Percentiles rank a stretch among this genome's conserved stretches.
These are phyloP conservation scores for Ogataea naganishii DNA, from an alignment of 805 yeast genomes.

Conservation along the genomic window DNA sequence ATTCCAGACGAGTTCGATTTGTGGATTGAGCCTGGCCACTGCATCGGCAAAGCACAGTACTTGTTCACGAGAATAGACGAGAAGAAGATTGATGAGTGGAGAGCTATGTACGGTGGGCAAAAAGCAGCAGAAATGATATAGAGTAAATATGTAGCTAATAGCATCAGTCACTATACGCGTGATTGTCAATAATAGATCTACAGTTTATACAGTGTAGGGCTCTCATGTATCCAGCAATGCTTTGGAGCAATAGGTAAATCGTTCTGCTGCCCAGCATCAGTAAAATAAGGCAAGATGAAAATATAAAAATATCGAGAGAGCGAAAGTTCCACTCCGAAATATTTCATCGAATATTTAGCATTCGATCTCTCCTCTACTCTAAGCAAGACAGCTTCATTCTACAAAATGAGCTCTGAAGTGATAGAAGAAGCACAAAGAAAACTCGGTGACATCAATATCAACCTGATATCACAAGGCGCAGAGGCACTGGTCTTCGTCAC, in stretches of 20 bases:
- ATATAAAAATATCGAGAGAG: no score
- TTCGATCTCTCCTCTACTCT: no score
- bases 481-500: slow-evolving; percentile 76
- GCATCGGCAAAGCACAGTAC: slow-evolving; percentile 85
- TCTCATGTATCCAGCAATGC: no score
- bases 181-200: no score
- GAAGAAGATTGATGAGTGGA: slow-evolving; percentile 80
- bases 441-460: slow-evolving; percentile 41
- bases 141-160: not conserved
- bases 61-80: slow-evolving; percentile 90
- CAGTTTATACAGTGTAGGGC: no score
- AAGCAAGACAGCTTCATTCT: no score
- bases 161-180: no score
- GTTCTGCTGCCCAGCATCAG: no score
- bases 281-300: no score
- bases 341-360: no score
- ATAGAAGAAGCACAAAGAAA: slow-evolving; percentile 32
- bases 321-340: no score
- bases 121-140: slow-evolving; percentile 26
- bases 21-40: slow-evolving; percentile 70
- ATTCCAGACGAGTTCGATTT: slow-evolving; percentile 72
- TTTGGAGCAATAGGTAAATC: no score
- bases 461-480: slow-evolving; percentile 77
- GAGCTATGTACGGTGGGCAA: slow-evolving; percentile 77
- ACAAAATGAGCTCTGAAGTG: slow-evolving; percentile 46